These are phyloP conservation scores for Jaminaea rosea DNA, from an alignment of 1,284 basidiomycete genomes.

Conservation along the genomic window DNA sequence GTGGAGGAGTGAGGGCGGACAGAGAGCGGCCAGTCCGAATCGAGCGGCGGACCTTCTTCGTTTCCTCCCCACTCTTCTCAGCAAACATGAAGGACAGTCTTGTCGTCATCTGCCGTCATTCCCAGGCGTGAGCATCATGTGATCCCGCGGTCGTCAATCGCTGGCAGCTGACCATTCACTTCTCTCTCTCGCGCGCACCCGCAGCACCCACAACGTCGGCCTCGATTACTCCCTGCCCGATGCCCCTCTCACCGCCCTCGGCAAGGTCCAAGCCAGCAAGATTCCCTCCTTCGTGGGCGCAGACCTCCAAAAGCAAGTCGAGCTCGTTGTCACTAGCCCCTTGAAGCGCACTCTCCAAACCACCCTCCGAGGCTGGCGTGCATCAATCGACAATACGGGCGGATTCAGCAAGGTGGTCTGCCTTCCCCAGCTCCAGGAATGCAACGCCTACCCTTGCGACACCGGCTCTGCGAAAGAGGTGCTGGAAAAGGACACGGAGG, in stretches of 20 bases:
- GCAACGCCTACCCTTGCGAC: slow-evolving; percentile 29
- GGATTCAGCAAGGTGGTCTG: slow-evolving; percentile 27
- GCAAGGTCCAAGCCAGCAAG: slow-evolving; percentile 36
- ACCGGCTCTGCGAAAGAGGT: slow-evolving; percentile 36
- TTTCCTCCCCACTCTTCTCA: not conserved
- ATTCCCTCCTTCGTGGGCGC: slow-evolving; percentile 22
- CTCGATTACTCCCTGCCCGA: slow-evolving; percentile 26
- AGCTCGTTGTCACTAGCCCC: slow-evolving; percentile 36
- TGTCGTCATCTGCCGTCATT: slow-evolving; percentile 14
- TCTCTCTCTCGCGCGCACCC: too few species aligned
- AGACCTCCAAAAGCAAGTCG: slow-evolving; percentile 21
- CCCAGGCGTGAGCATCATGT: too few species aligned
- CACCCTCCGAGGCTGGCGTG: slow-evolving; percentile 37
- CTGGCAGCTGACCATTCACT: too few species aligned
- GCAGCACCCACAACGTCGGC: slow-evolving; percentile 21
- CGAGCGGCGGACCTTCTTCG: slow-evolving; percentile 3
- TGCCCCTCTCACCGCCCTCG: slow-evolving; percentile 41
- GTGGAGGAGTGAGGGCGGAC: too few species aligned
- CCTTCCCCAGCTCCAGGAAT: slow-evolving; percentile 38
- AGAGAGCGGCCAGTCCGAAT: too few species aligned
- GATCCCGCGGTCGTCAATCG: too few species aligned
- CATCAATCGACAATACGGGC: slow-evolving; percentile 34
- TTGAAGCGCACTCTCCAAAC: slow-evolving; percentile 43
- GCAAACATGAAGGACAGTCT: slow-evolving; percentile 8
- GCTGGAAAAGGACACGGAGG: slow-evolving; percentile 36